Percentiles rank a stretch among this genome's conserved stretches.
These are phyloP conservation scores for Triticum urartu DNA, from an alignment of 176 grass and related monocot genomes.

Conservation along the genomic window DNA sequence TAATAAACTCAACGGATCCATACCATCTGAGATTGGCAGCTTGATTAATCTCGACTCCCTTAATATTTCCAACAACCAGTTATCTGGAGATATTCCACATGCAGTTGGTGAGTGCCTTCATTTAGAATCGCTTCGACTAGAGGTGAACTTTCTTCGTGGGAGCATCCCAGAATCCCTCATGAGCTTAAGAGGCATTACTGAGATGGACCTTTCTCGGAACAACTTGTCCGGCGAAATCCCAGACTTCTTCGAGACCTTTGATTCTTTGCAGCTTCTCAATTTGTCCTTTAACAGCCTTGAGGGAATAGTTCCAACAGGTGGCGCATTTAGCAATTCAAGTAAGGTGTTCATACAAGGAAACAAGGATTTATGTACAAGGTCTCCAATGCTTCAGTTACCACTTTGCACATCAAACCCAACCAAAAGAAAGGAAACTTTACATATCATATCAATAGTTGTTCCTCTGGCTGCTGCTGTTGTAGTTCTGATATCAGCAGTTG, in stretches of 20 bases:
- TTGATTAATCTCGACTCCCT: constrained; percentile 16
- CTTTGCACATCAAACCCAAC: neutral
- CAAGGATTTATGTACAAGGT: neutral
- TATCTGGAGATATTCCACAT: constrained; percentile 31
- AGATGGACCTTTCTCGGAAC: constrained; percentile 32
- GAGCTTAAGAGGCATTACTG: neutral
- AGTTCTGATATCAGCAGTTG: neutral
- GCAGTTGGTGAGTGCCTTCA: constrained; percentile 18
- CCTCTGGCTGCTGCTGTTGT: neutral
- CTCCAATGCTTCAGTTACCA: neutral
- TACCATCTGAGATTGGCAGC: neutral
- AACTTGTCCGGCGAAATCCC: constrained; percentile 21
- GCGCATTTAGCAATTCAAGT: neutral
- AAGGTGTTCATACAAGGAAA: constrained; percentile 4
- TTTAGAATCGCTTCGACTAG: constrained; percentile 17
- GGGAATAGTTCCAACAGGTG: neutral
- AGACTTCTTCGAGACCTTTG: neutral
- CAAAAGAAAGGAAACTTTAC: neutral
- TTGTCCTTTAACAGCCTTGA: neutral
- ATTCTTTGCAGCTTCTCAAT: neutral
- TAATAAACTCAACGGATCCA: no score
- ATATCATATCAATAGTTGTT: neutral
- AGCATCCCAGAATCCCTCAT: constrained; percentile 30
- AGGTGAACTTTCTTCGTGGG: constrained; percentile 27
- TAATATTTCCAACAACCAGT: neutral